These are phyloP conservation scores for Stephania japonica DNA, from an alignment of 164 flowering plant species.

Conservation along the genomic window DNA sequence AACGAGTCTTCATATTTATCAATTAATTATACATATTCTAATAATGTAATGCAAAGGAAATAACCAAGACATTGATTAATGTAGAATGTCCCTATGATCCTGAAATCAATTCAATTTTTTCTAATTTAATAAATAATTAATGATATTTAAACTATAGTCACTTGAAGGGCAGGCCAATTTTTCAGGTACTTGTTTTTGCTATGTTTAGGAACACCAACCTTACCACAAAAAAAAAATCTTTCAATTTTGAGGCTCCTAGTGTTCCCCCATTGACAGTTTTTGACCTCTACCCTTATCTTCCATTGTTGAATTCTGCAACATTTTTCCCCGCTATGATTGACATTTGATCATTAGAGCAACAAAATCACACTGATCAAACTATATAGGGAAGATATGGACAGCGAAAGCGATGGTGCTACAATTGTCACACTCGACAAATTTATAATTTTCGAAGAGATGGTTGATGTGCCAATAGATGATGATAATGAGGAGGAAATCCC, in stretches of 20 bases:
- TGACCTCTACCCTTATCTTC: background rate
- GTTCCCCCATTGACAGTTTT: background rate
- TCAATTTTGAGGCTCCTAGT: background rate
- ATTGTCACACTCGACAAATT: conserved; percentile 44
- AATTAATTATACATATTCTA: too few species aligned
- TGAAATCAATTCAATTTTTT: too few species aligned
- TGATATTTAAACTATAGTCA: background rate
- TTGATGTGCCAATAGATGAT: conserved; percentile 20
- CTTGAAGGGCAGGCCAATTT: background rate
- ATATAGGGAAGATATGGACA: background rate
- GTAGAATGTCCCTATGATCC: too few species aligned
- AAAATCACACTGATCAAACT: too few species aligned
- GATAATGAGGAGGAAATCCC: background rate
- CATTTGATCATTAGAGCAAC: too few species aligned
- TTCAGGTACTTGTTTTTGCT: background rate
- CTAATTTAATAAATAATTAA: too few species aligned
- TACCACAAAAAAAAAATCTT: background rate
- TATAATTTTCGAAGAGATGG: conserved; percentile 19
- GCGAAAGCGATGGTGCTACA: conserved; percentile 17
- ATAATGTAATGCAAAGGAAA: too few species aligned
- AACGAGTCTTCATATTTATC: too few species aligned
- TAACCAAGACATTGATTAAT: too few species aligned
- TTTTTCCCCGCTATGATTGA: background rate
- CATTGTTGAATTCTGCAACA: background rate
- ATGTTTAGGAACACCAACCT: background rate